Percentiles rank a stretch among this genome's conserved stretches.
These are phyloP conservation scores for Umbelopsis isabellina DNA, from an alignment of 192 early-diverging fungal species.

Conservation along the genomic window DNA sequence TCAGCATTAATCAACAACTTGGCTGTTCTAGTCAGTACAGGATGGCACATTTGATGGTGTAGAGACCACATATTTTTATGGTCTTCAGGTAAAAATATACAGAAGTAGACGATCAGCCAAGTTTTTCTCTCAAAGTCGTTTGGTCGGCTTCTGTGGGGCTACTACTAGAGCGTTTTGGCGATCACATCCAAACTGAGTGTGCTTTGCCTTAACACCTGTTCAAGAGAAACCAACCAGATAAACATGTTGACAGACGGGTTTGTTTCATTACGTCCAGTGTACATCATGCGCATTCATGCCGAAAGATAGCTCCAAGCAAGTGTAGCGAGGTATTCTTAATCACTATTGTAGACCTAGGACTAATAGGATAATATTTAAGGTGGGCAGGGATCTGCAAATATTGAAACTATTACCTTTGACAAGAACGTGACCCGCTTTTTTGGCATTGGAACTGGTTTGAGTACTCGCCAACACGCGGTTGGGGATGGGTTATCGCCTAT, in stretches of 20 bases:
- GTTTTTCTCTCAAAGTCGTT: neutral
- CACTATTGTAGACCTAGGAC: too few species aligned
- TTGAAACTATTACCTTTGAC: neutral
- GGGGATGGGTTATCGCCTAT: conserved; percentile 1
- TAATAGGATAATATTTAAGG: neutral
- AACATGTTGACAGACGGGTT: neutral
- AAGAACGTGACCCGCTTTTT: conserved; percentile 16
- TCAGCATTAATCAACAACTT: too few species aligned
- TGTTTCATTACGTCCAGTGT: neutral
- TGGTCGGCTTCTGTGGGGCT: too few species aligned
- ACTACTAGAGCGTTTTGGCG: neutral
- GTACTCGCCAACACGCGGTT: conserved; percentile 16
- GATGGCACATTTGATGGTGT: too few species aligned
- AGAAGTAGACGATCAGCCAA: neutral
- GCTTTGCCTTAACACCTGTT: neutral
- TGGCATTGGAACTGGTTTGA: conserved; percentile 17
- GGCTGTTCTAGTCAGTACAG: too few species aligned
- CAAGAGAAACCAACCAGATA: too few species aligned
- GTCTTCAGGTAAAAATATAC: too few species aligned
- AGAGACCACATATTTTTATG: too few species aligned
- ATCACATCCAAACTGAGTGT: conserved; percentile 6
- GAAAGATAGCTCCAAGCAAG: too few species aligned
- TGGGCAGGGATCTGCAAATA: conserved; percentile 21
- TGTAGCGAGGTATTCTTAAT: too few species aligned
- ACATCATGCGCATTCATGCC: neutral